These are phyloP conservation scores for Macrotyloma uniflorum DNA, from an alignment of 306 rosid species.

Conservation along the genomic window DNA sequence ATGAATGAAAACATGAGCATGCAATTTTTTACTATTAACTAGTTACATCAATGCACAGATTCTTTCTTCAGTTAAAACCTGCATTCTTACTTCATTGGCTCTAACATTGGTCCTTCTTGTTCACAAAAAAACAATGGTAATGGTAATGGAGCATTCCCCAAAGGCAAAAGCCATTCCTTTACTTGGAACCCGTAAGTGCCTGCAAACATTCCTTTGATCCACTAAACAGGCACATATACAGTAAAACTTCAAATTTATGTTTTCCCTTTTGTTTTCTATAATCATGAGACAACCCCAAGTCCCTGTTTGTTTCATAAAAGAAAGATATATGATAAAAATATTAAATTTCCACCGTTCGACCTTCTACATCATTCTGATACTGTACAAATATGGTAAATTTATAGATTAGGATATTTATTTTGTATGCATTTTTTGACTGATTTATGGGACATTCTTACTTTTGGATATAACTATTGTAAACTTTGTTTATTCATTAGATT, in stretches of 20 bases:
- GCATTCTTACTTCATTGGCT: constrained; percentile 3
- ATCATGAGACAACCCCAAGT: not conserved
- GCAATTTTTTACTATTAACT: not conserved
- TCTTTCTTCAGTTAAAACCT: not conserved
- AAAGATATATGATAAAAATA: not conserved
- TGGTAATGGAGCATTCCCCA: constrained; percentile 32
- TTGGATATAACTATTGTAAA: too few species aligned
- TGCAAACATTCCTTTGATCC: constrained; percentile 26
- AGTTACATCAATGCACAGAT: not conserved
- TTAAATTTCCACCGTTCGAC: not conserved
- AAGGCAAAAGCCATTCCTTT: constrained; percentile 29
- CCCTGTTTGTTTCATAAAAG: not conserved
- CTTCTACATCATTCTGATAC: not conserved
- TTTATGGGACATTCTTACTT: too few species aligned
- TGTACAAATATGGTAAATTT: too few species aligned
- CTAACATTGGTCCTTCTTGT: not conserved
- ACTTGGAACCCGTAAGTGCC: constrained; percentile 3
- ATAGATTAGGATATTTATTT: too few species aligned
- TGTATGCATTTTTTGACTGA: too few species aligned
- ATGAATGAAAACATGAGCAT: not conserved
- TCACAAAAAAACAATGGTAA: not conserved
- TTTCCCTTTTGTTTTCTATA: not conserved
- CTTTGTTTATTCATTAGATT: too few species aligned
- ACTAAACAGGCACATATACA: not conserved
- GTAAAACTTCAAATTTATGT: not conserved